These are phyloP conservation scores for Sugiyamaella xylanicola DNA, from an alignment of 1,139 yeast genomes.

Conservation along the genomic window DNA sequence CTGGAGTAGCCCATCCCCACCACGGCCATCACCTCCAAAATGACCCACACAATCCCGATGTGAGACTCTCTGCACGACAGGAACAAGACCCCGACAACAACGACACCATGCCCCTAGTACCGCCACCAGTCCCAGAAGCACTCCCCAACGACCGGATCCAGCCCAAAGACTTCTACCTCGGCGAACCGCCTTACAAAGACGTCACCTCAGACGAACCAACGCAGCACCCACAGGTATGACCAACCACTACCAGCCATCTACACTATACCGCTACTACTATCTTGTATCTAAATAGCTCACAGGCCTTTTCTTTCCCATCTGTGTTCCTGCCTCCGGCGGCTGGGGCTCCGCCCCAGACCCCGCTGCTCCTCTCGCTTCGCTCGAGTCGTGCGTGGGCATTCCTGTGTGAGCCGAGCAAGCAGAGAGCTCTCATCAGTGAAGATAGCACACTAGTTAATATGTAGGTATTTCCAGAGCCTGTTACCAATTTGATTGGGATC, in stretches of 20 bases:
- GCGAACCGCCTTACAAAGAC: slow-evolving; percentile 5
- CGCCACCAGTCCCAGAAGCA: background rate
- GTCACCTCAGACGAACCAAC: no score
- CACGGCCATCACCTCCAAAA: slow-evolving; percentile 11
- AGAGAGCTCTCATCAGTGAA: background rate
- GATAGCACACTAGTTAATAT: no score
- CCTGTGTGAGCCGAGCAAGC: background rate
- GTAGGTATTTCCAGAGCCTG: no score
- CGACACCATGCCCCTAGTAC: background rate
- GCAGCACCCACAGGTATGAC: slow-evolving; percentile 41
- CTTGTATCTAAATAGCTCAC: slow-evolving; percentile 15
- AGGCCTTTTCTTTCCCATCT: background rate
- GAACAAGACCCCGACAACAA: background rate
- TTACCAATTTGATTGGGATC: no score
- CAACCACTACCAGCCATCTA: background rate
- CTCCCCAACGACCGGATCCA: slow-evolving; percentile 5
- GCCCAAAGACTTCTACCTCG: slow-evolving; percentile 12
- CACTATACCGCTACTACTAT: no score
- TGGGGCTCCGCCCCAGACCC: slow-evolving; percentile 1
- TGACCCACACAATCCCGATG: background rate
- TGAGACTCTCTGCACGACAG: background rate
- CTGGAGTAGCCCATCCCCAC: slow-evolving; percentile 19
- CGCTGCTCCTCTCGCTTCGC: background rate
- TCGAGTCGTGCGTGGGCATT: background rate
- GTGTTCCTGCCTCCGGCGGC: slow-evolving; percentile 2